Evolutionary conservation across 495 filamentous ascomycete species (phyloP), one percentile per base, ranked within the genome.

Genomic region (Pyrenopolyporus hunteri): DNA sequence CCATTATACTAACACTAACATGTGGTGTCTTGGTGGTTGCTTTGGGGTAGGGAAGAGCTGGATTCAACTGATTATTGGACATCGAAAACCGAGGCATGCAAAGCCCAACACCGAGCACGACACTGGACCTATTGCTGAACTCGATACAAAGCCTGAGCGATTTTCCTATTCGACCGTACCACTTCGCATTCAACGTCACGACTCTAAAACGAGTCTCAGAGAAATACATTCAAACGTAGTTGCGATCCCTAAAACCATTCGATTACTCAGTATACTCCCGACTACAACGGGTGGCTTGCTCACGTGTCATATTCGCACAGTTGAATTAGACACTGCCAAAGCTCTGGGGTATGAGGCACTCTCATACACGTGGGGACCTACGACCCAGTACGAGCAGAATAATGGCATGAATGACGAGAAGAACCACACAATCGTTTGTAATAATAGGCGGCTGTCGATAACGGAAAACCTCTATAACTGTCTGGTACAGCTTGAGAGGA

Each of bases 321-420:
- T 53, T 25, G 33, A 66, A 8, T 48, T 66, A 3, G 29, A 43
- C 13, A 25, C 25, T 3, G 2, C 29, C 13, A 4, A 26, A 22
- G 46, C 16, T 23, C 23, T 11, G n/a, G 13, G 4, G 13, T 67
- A 70, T 26, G 57, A 60, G 29, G 67, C 67, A 6, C 45, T 70
- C n/a, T 70, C 67, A 11, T 70, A 70, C 26, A 70, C 64, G 16
- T 59, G 64, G 64, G 44, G 33, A 8, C 43, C 39, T 22, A 47
- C 59, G 11, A 46, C 49, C 16, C 60, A 23, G 22, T 20, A 26
- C 13, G 37, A 58, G 39, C 26, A 8, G 26, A 26, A 35, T 8
- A 48, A 32, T 11, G 22, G 36, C 31, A 46, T 20, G 6, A 58
- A 37, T n/a, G 25, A 19, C 19, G 26, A 58, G 31, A 35, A 6